Conservation (phyloP, 1,284 basidiomycete genomes). For the Filobasidium uniguttulatum region DNA sequence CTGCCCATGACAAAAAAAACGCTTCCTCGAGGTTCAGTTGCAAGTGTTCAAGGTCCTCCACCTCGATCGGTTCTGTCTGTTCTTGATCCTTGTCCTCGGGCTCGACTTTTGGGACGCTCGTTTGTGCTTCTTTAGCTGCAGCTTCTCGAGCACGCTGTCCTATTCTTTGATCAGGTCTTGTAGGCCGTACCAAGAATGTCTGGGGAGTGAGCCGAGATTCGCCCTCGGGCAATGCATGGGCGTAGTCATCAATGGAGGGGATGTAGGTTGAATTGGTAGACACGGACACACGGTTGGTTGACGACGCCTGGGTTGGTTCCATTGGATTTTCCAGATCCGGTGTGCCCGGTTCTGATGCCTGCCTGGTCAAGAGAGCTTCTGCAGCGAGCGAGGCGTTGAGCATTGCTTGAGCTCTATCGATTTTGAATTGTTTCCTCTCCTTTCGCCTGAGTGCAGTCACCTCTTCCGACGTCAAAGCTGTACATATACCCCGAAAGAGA, state of each 20-base stretch:
- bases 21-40: conserved; percentile 85
- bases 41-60: conserved; percentile 56
- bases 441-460: conserved; percentile 67
- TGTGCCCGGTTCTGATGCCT: conserved; percentile 1
- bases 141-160: conserved; percentile 21
- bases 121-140: not conserved
- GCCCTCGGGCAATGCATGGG: conserved; percentile 13
- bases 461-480: conserved; percentile 48
- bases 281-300: not conserved
- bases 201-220: conserved; percentile 27
- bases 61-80: conserved; percentile 28
- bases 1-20: conserved; percentile 72
- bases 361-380: conserved; percentile 29
- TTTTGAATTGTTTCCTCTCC: conserved; percentile 79
- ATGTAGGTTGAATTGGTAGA: conserved; percentile 5
- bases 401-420: conserved; percentile 49
- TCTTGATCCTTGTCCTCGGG: conserved; percentile 11
- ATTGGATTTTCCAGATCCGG: not conserved
- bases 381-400: conserved; percentile 35
- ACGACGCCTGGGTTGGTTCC: not conserved
- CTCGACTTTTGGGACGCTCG: not conserved
- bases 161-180: conserved; percentile 27
- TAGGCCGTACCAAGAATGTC: conserved; percentile 35
- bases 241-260: conserved; percentile 7
- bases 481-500: conserved; percentile 11